phyloP scores from a whole-genome alignment of 768 basidiomycete genomes.

The Phaeotremella skinneri region DNA sequence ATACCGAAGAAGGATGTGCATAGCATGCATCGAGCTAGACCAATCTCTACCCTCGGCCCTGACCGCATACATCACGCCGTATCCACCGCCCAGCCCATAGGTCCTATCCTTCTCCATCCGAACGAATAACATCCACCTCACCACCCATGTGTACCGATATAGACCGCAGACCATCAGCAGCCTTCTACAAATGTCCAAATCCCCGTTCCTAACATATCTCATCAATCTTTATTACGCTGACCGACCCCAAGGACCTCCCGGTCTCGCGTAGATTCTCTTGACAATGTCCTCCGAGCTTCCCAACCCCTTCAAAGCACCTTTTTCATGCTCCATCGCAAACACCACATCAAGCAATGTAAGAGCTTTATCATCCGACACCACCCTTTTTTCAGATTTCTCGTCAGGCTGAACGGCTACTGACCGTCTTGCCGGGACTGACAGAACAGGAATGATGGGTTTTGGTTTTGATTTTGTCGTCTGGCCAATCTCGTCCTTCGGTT shows the following conservation, averaged over 20 bases:
- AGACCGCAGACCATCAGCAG: no score
- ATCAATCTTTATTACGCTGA: background rate
- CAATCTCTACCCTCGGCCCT: no score
- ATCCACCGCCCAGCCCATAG: no score
- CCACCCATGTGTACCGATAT: no score
- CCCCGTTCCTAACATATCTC: background rate
- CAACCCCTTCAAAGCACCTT: conserved; percentile 16
- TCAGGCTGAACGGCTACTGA: background rate
- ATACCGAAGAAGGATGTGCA: no score
- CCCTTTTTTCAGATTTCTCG: conserved; percentile 9
- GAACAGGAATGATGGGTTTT: background rate
- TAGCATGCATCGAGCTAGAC: no score
- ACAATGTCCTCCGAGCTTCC: conserved; percentile 31
- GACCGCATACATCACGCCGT: no score
- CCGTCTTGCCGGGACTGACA: background rate
- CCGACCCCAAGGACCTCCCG: conserved; percentile 34
- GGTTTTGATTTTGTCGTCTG: background rate
- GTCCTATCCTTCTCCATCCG: no score
- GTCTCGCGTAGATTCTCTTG: conserved; percentile 19
- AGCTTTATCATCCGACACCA: conserved; percentile 35
- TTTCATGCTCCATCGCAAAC: conserved; percentile 40
- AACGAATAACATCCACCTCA: no score
- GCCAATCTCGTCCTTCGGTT: conserved; percentile 10
- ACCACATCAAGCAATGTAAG: conserved; percentile 40
- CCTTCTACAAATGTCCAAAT: background rate